Evolutionary conservation across 805 yeast species (phyloP).

Genomic region (Candida pseudoglaebosa): DNA sequence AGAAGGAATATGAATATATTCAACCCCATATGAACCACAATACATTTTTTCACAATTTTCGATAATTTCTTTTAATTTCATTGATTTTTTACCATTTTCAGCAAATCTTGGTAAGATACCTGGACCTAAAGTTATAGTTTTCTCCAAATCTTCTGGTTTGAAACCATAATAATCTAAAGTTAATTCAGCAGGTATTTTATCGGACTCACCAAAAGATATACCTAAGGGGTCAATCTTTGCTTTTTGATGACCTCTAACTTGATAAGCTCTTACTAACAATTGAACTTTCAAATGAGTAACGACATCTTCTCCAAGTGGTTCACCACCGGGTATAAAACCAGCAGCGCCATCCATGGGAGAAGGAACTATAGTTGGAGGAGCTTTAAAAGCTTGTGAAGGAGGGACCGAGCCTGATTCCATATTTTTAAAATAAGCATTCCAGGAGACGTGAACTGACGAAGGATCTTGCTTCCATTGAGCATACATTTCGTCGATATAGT

Average conservation of each 20-base stretch:
- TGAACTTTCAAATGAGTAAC: conserved; percentile 91
- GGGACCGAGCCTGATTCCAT: conserved; percentile 68
- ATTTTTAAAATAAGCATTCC: conserved; percentile 96
- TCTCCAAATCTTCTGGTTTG: conserved; percentile 78
- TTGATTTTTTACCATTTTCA: conserved; percentile 53
- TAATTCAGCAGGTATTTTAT: conserved; percentile 70
- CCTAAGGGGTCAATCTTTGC: conserved; percentile 96
- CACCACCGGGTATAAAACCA: conserved; percentile 54
- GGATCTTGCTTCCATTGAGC: conserved; percentile 93
- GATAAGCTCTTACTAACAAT: conserved; percentile 95
- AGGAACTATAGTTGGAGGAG: conserved; percentile 91
- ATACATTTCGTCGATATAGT: conserved; percentile 97
- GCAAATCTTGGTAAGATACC: conserved; percentile 95
- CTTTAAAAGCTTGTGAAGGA: conserved; percentile 71
- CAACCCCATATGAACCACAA: conserved; percentile 87
- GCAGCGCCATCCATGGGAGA: conserved; percentile 75
- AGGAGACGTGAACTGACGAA: conserved; percentile 83
- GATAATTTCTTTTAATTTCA: conserved; percentile 78
- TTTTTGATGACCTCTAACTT: conserved; percentile 96
- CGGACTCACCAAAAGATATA: conserved; percentile 75
- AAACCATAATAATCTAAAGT: conserved; percentile 91
- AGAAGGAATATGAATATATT: conserved; percentile 95
- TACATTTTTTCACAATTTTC: conserved; percentile 76
- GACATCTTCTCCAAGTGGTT: conserved; percentile 55
- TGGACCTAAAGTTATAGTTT: conserved; percentile 88